A percentile compares a stretch with the other conserved stretches of the same genome.
Conservation (phyloP, 2,329 filamentous ascomycete species). For the Fusarium sublunatum region DNA sequence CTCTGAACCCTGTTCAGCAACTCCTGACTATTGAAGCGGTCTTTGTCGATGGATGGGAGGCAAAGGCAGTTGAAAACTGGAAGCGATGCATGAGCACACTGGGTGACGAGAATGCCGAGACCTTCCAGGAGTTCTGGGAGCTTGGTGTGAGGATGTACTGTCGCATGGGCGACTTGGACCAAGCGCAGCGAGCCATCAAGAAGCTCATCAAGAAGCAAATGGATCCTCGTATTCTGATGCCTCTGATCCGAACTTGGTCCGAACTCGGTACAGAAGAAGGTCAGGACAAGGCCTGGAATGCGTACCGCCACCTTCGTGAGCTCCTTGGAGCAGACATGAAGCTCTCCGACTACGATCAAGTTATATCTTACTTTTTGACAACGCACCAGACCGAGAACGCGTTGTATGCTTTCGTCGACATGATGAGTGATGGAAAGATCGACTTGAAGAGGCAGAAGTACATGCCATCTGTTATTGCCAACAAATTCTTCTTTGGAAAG, state of each 20-base stretch:
- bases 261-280: constrained; percentile 59
- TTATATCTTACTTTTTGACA: constrained; percentile 77
- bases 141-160: constrained; percentile 75
- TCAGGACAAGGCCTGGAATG: constrained; percentile 70
- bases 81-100: constrained; percentile 66
- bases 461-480: constrained; percentile 65
- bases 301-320: constrained; percentile 73
- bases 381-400: constrained; percentile 73
- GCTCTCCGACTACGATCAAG: constrained; percentile 80
- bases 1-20: constrained; percentile 67
- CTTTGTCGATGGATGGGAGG: constrained; percentile 70
- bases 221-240: constrained; percentile 69
- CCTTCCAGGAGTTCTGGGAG: constrained; percentile 68
- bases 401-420: constrained; percentile 84
- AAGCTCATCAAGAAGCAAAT: constrained; percentile 62
- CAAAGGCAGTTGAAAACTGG: constrained; percentile 72
- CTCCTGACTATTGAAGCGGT: constrained; percentile 76
- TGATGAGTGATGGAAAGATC: constrained; percentile 76
- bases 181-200: constrained; percentile 67
- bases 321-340: constrained; percentile 70
- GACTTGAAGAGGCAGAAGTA: constrained; percentile 58
- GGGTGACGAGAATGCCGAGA: constrained; percentile 58
- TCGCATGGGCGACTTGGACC: constrained; percentile 65
- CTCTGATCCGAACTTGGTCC: constrained; percentile 76
- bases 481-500: constrained; percentile 86